Evolutionary conservation across 2,329 filamentous ascomycete species (phyloP).

Genomic region (Basipetospora chlamydospora): DNA sequence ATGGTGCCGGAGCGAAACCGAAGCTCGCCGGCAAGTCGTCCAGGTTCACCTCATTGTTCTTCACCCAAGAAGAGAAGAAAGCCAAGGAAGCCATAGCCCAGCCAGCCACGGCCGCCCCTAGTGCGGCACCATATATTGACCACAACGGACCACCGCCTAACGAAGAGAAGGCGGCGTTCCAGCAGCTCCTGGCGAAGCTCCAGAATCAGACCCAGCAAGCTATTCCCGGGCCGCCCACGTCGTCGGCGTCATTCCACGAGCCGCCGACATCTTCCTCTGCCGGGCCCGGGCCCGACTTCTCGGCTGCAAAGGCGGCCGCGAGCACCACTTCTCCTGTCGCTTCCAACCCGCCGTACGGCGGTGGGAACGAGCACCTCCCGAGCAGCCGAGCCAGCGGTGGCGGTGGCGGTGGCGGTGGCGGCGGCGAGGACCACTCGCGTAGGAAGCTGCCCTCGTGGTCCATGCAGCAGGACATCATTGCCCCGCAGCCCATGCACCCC

Average conservation of each 20-base stretch:
- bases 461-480: constrained; percentile 38
- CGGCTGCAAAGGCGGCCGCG: constrained; percentile 10
- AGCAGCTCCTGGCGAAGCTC: constrained; percentile 68
- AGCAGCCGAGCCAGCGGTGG: no score
- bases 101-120: constrained; percentile 6
- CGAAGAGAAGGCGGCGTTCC: constrained; percentile 75
- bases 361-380: constrained; percentile 9
- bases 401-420: no score
- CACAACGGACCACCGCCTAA: constrained; percentile 30
- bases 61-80: constrained; percentile 10
- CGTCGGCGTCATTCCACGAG: constrained; percentile 11
- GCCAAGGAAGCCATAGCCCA: constrained; percentile 5
- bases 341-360: neutral
- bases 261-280: constrained; percentile 10
- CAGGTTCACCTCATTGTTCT: constrained; percentile 73
- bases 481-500: constrained; percentile 31
- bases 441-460: constrained; percentile 4
- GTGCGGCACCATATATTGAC: no score
- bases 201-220: constrained; percentile 37
- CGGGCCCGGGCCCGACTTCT: constrained; percentile 6
- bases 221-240: constrained; percentile 28
- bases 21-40: constrained; percentile 53
- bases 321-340: constrained; percentile 1
- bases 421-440: constrained; percentile 5
- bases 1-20: constrained; percentile 23